phyloP scores from a whole-genome alignment of 1,284 basidiomycete genomes.

The Erythrobasidium hasegawianum region DNA sequence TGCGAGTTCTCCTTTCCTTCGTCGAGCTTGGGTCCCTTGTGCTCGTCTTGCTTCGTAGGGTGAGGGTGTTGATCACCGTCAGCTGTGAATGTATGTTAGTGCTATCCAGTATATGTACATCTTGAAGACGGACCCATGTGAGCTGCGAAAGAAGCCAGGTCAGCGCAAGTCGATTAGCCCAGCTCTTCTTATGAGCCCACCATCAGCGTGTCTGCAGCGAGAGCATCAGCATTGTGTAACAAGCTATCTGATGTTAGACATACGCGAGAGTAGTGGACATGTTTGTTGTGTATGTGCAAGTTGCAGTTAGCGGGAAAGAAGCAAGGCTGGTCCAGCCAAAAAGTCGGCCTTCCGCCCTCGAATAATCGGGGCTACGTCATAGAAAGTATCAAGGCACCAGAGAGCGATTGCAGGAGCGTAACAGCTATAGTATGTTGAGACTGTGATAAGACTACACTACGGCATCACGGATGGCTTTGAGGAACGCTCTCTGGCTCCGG shows the following conservation, averaged over 20 bases:
- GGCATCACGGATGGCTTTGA: too few relatives aligned
- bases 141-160: not conserved
- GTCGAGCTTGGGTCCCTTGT: slow-evolving; percentile 19
- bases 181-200: not conserved
- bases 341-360: too few relatives aligned
- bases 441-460: too few relatives aligned
- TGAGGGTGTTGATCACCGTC: slow-evolving; percentile 33
- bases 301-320: too few relatives aligned
- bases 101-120: not conserved
- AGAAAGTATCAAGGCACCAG: too few relatives aligned
- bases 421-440: too few relatives aligned
- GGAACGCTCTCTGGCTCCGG: too few relatives aligned
- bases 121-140: not conserved
- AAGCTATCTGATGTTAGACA: not conserved
- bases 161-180: not conserved
- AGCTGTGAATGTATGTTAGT: slow-evolving; percentile 19
- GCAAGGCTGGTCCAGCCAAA: too few relatives aligned
- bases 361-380: too few relatives aligned
- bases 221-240: not conserved
- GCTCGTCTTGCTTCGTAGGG: slow-evolving; percentile 34
- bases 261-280: not conserved
- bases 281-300: too few relatives aligned
- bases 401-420: too few relatives aligned
- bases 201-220: slow-evolving; percentile 1
- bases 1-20: slow-evolving; percentile 25